A percentile compares a stretch with the other conserved stretches of the same genome.
phyloP scores from a whole-genome alignment of 2,329 filamentous ascomycete genomes.

The Epichloe coenophiala region DNA sequence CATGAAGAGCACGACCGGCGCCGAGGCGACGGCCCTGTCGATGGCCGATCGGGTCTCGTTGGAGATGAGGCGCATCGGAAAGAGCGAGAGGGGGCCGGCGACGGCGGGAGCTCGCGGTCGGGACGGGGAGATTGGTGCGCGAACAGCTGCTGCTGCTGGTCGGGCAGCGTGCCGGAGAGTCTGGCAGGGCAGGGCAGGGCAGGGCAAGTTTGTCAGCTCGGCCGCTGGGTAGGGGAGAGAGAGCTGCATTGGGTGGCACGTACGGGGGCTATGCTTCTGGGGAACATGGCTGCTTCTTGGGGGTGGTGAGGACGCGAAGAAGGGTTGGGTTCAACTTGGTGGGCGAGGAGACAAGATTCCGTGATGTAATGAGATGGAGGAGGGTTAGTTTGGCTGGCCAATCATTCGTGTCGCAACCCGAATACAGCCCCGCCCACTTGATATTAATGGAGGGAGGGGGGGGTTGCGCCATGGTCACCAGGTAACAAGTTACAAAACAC shows the following conservation, averaged over 20 bases:
- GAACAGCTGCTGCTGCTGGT: slow-evolving; percentile 3
- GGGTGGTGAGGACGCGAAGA: no score
- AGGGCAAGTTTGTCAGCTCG: background rate
- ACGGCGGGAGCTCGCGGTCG: slow-evolving; percentile 12
- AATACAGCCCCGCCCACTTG: background rate
- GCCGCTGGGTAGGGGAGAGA: background rate
- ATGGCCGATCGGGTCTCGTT: slow-evolving; percentile 70
- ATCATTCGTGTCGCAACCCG: background rate
- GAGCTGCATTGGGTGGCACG: background rate
- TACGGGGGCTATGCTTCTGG: slow-evolving; percentile 14
- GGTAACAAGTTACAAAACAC: no score
- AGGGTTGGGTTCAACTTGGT: no score
- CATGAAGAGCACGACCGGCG: slow-evolving; percentile 97
- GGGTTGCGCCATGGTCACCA: no score
- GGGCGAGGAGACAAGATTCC: background rate
- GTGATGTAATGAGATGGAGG: slow-evolving; percentile 1
- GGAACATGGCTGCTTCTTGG: slow-evolving; percentile 11
- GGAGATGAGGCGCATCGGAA: slow-evolving; percentile 59
- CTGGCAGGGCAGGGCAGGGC: no score
- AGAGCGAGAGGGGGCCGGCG: slow-evolving; percentile 7
- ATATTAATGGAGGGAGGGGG: no score
- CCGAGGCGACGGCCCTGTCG: slow-evolving; percentile 74
- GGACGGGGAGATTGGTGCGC: slow-evolving; percentile 4
- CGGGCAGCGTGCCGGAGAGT: slow-evolving; percentile 25
- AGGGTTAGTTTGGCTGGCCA: background rate